Base-by-base conservation (phyloP, 2,329 filamentous ascomycete species). In the Colletotrichum acutatum region DNA sequence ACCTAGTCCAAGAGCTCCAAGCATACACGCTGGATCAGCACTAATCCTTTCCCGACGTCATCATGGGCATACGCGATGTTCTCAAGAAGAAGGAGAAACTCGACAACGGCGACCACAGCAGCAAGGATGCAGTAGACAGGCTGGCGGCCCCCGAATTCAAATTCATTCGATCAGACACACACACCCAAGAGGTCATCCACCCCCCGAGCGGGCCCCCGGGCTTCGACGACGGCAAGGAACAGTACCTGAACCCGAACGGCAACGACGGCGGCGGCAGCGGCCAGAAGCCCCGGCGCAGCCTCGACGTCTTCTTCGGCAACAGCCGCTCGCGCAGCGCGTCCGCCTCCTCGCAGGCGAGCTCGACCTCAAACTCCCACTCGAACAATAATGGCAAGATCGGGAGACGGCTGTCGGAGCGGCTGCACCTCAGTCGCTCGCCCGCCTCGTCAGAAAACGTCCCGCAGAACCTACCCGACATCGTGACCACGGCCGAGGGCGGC, bases 91-190 rank as follows among this genome's bases (percentile, higher is more conserved):
- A 88, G 80, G 84, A 88, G 72, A 82, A 82, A 74, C 77, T 86
- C 64, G 82, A 83, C 19, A 79, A 82, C 28, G 77, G 77, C 56
- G 77, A 80, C 46, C 72, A 80, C n/a, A 77, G 79, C 73, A 81
- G 84, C 74, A 77, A 82, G 74, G 81, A 82, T 74, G 81, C 83
- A 24, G 78, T 74, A 24, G 62, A 72, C 42, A 64, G 60, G 49
- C 59, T 66, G 61, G 66, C 68, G 22, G 80, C 86, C 1, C 91
- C 93, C 70, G 91, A 94, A 77, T 95, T 98, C 84, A 94, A 89
- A 75, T 95, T 98, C 84, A 88, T 97, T 79, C 92, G 95, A 74
- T 93, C 94, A 76, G 96, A 97, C 79, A 98, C 95, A 1, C 84
- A 91, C 76, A 91, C 92, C 1, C 90, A 95, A 80, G 95, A 98